Percentiles rank a stretch among this genome's conserved stretches.
These are phyloP conservation scores for Elsinoe necatrix DNA, from an alignment of 2,329 filamentous ascomycete species.

Conservation along the genomic window DNA sequence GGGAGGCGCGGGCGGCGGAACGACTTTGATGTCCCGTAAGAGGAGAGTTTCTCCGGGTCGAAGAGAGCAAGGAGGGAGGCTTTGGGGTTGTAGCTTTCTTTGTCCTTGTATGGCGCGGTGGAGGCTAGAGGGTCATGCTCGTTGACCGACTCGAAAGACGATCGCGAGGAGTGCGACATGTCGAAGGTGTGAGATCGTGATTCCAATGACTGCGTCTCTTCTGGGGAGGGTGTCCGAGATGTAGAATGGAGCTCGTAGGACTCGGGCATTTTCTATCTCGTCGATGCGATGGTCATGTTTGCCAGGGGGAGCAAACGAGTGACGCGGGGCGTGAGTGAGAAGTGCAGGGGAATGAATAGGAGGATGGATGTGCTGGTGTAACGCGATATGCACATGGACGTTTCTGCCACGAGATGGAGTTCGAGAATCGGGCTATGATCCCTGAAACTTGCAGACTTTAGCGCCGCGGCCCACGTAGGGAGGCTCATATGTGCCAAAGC, in stretches of 20 bases:
- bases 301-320: constrained; percentile 5
- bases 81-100: constrained; percentile 27
- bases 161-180: constrained; percentile 23
- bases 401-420: constrained; percentile 9
- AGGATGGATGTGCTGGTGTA: background rate
- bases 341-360: background rate
- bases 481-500: too few species aligned
- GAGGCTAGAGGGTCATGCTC: constrained; percentile 40
- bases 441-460: constrained; percentile 6
- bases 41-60: constrained; percentile 22
- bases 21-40: background rate
- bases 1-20: constrained; percentile 21
- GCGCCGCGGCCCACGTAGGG: background rate
- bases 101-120: constrained; percentile 33
- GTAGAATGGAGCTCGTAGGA: constrained; percentile 13
- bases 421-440: constrained; percentile 9
- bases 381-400: background rate
- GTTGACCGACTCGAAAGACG: constrained; percentile 35
- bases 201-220: constrained; percentile 19
- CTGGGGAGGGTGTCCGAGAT: constrained; percentile 10
- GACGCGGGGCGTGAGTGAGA: background rate
- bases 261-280: constrained; percentile 14
- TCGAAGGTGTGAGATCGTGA: constrained; percentile 13
- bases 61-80: constrained; percentile 19
- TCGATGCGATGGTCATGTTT: constrained; percentile 1